Evolutionary conservation across 169 alveolate genomes (phyloP).

Genomic region (Cryptosporidium xiaoi): DNA sequence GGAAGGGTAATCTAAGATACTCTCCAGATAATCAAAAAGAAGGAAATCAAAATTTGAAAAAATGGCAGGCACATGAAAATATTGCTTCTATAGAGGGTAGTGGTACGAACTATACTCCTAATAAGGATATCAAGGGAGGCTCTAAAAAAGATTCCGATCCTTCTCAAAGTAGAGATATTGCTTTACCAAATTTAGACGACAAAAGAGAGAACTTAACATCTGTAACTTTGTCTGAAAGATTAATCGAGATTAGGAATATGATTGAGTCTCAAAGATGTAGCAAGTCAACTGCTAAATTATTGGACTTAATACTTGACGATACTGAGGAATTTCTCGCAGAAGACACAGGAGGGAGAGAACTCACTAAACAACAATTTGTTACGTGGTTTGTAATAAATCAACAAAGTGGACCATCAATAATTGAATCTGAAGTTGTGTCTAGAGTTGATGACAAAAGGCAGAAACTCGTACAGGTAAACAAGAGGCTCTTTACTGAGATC

Average conservation of each 20-base stretch:
- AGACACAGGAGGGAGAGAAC: constrained; percentile 66
- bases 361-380: constrained; percentile 70
- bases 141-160: constrained; percentile 13
- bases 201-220: constrained; percentile 39
- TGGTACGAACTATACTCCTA: constrained; percentile 6
- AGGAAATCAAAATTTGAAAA: constrained; percentile 15
- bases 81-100: constrained; percentile 23
- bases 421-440: constrained; percentile 30
- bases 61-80: constrained; percentile 11
- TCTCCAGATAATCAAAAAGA: constrained; percentile 3
- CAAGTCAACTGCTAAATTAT: constrained; percentile 32
- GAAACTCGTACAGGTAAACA: constrained; percentile 39
- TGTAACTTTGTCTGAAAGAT: constrained; percentile 57
- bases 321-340: constrained; percentile 58
- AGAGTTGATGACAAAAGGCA: constrained; percentile 44
- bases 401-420: constrained; percentile 68
- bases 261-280: constrained; percentile 56
- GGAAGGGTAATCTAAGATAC: constrained; percentile 26
- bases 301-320: constrained; percentile 41
- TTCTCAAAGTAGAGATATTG: neutral
- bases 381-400: constrained; percentile 72
- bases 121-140: neutral
- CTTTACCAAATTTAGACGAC: neutral
- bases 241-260: constrained; percentile 57
- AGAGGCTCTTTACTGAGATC: constrained; percentile 60